Conservation (phyloP, 75 land plant species). For the Ceratopteris richardii region DNA sequence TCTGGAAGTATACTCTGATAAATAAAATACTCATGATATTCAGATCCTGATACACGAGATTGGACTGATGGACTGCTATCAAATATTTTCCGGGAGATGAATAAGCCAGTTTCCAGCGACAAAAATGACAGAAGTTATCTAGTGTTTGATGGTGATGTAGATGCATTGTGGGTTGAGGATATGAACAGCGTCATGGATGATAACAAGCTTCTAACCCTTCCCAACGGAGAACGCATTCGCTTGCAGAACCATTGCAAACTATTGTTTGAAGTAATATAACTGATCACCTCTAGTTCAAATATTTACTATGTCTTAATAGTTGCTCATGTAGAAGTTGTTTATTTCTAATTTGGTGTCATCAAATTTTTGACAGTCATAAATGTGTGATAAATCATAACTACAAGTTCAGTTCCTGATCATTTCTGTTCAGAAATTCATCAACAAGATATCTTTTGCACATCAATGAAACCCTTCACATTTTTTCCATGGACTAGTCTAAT, state of each 20-base stretch:
- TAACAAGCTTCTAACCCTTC: slow-evolving; percentile 33
- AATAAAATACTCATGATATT: not conserved
- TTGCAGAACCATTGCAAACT: slow-evolving; percentile 30
- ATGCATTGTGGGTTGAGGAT: slow-evolving; percentile 35
- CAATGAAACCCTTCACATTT: too few species aligned
- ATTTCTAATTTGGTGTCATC: too few species aligned
- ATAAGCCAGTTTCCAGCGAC: slow-evolving; percentile 17
- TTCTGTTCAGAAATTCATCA: too few species aligned
- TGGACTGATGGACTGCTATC: slow-evolving; percentile 32
- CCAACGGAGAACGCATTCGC: slow-evolving; percentile 35
- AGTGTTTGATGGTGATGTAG: slow-evolving; percentile 35
- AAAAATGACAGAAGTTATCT: slow-evolving; percentile 18
- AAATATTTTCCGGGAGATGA: slow-evolving; percentile 28
- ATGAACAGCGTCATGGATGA: slow-evolving; percentile 42
- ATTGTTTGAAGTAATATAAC: slow-evolving; percentile 20
- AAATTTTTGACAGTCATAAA: too few species aligned
- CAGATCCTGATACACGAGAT: slow-evolving; percentile 36
- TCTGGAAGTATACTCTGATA: too few species aligned
- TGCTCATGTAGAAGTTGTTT: too few species aligned
- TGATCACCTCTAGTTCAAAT: too few species aligned
- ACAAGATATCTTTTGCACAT: too few species aligned
- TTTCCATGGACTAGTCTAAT: too few species aligned
- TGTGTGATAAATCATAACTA: too few species aligned
- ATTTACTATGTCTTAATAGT: too few species aligned
- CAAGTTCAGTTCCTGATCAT: too few species aligned